These are phyloP conservation scores for Nakazawaea holstii DNA, from an alignment of 805 yeast genomes.

Conservation along the genomic window DNA sequence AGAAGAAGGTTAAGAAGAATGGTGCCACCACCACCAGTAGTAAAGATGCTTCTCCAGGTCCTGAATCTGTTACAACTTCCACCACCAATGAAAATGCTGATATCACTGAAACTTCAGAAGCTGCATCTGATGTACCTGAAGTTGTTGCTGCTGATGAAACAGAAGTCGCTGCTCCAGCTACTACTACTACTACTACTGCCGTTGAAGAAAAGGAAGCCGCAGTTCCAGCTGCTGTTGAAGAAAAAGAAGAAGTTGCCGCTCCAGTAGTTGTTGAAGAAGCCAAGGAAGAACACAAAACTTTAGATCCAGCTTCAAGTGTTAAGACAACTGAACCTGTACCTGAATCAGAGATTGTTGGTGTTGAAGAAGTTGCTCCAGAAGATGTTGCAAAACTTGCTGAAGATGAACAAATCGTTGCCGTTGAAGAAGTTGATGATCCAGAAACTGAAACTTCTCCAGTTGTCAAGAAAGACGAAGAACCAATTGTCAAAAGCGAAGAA, in stretches of 20 bases:
- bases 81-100: conserved; percentile 10
- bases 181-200: background rate
- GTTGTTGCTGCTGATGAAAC: conserved; percentile 12
- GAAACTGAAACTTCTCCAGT: background rate
- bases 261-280: conserved; percentile 8
- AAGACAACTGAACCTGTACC: background rate
- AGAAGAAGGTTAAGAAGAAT: conserved; percentile 24
- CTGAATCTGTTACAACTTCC: conserved; percentile 3
- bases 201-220: conserved; percentile 10
- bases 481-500: background rate
- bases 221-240: conserved; percentile 9
- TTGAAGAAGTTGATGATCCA: conserved; percentile 6
- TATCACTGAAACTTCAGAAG: conserved; percentile 4
- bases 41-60: conserved; percentile 13
- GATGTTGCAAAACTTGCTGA: background rate
- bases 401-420: conserved; percentile 7
- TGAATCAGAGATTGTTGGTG: conserved; percentile 1
- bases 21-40: background rate
- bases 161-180: conserved; percentile 1
- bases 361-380: conserved; percentile 3
- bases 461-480: background rate
- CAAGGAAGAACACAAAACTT: conserved; percentile 1
- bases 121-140: conserved; percentile 10
- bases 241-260: conserved; percentile 9
- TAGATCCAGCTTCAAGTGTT: background rate